Evolutionary conservation across 192 early-diverging fungal species (phyloP), one percentile per base, ranked within the genome.

Genomic region (Linnemannia hyalina): DNA sequence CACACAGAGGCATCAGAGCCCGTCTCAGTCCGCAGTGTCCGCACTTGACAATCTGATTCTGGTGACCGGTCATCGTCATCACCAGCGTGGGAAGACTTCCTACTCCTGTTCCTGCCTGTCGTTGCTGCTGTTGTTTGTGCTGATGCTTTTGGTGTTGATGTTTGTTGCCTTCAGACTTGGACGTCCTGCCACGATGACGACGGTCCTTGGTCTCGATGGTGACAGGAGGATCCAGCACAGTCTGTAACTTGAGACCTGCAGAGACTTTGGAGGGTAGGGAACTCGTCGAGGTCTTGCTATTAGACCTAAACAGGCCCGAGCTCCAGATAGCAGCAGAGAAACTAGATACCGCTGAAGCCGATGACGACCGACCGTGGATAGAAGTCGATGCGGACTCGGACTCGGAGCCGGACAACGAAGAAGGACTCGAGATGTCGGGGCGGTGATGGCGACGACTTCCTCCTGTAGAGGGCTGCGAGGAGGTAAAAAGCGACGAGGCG

Each of bases 1-100:
- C 75, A 63, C 84, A 86, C 40, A 86, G 47, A 0, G 84, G 84
- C 79, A 86, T 81, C 80, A 80, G 46, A 11, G 77, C 70, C n/a
- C 76, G 57, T 52, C 46, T 47, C 65, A 81, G 70, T 26, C 75
- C 80, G 54, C 84, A 86, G 38, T 86, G 72, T 8, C 79, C 79
- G 63, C 84, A 86, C 54, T 78, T 68, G 52, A 74, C 79, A 6
- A 63, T 63, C 47, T 78, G 54, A 20, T 76, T 74, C 41, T 86
- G 78, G 46, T 86, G 84, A 11, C 60, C 84, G 9, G 68, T 42
- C 84, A 86, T 86, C 4, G 84, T 81, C 65, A 86, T 29, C 6
- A 60, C 44, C 35, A 47, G 46, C 7, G n/a, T 32, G 40, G 71
- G 23, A 6, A 22, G 4, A 3, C 35, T 42, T 73, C 23, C 11